These are phyloP conservation scores for Camellia oleifera DNA, from an alignment of 179 eudicot species.

Conservation along the genomic window DNA sequence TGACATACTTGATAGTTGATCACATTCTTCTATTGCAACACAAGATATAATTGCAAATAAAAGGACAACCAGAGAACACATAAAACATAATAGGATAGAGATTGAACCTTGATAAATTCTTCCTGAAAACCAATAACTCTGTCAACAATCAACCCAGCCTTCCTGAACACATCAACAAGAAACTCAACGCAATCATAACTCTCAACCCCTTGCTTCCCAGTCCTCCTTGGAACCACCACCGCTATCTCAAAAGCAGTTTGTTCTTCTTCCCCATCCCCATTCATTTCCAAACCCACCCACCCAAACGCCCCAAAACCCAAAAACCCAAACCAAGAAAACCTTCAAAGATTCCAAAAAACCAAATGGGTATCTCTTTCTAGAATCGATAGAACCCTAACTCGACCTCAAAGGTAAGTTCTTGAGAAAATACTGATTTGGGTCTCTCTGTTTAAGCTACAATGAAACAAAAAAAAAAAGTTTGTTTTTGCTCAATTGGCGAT, in stretches of 20 bases:
- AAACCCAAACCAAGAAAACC: background rate
- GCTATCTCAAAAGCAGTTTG: conserved; percentile 61
- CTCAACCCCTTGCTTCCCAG: conserved; percentile 26
- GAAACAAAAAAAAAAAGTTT: too few species aligned
- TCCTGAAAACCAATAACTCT: conserved; percentile 64
- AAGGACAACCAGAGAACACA: background rate
- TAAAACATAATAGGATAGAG: background rate
- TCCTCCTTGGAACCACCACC: conserved; percentile 63
- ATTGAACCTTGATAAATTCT: conserved; percentile 76
- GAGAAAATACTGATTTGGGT: background rate
- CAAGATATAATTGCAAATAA: background rate
- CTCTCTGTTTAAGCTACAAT: background rate
- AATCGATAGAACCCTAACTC: background rate
- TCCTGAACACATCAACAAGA: conserved; percentile 59
- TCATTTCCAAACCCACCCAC: conserved; percentile 40
- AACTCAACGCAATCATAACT: conserved; percentile 49
- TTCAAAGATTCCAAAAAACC: background rate
- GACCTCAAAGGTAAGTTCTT: background rate
- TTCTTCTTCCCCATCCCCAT: conserved; percentile 39
- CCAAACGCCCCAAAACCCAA: background rate
- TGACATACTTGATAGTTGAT: background rate
- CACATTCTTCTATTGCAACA: background rate
- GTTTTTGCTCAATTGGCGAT: background rate
- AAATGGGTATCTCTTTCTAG: conserved; percentile 8
- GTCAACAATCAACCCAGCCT: conserved; percentile 62